Evolutionary conservation across 1,139 yeast species (phyloP).

Genomic region (Candida tropicalis): DNA sequence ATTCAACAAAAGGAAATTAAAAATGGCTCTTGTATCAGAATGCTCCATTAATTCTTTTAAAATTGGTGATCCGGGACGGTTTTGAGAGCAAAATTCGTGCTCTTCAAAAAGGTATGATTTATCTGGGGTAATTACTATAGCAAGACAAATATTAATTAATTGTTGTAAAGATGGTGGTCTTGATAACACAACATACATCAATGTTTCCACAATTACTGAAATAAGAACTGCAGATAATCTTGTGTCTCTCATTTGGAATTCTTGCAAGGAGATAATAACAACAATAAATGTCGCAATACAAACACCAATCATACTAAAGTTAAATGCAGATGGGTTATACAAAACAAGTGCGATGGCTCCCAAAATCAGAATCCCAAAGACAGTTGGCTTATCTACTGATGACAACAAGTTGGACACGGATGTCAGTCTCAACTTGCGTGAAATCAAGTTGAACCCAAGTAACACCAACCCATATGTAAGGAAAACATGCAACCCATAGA

Average conservation of each 20-base stretch:
- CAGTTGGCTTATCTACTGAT: slow-evolving; percentile 5
- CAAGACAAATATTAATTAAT: slow-evolving; percentile 9
- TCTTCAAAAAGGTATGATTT: slow-evolving; percentile 8
- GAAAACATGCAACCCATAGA: slow-evolving; percentile 8
- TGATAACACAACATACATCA: slow-evolving; percentile 27
- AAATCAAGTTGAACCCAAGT: slow-evolving; percentile 11
- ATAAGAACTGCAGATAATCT: slow-evolving; percentile 21
- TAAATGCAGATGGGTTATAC: slow-evolving; percentile 13
- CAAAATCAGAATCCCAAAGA: slow-evolving; percentile 6
- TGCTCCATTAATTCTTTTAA: slow-evolving; percentile 52
- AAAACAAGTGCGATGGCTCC: slow-evolving; percentile 2
- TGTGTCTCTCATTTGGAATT: slow-evolving; percentile 23
- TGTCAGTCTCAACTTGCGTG: slow-evolving; percentile 3
- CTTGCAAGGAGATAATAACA: slow-evolving; percentile 28
- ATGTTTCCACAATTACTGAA: slow-evolving; percentile 21
- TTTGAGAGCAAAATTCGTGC: neutral
- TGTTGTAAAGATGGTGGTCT: slow-evolving; percentile 4
- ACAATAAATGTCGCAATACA: slow-evolving; percentile 26
- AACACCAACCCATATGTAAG: slow-evolving; percentile 13
- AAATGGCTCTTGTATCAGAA: slow-evolving; percentile 83
- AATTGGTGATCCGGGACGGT: slow-evolving; percentile 18
- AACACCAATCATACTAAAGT: slow-evolving; percentile 27
- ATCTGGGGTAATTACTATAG: slow-evolving; percentile 14
- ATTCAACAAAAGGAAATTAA: slow-evolving; percentile 81
- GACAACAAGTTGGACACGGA: slow-evolving; percentile 10